Base-by-base conservation (phyloP, 2,329 filamentous ascomycete genomes). In the Aspergillus carbonarius region DNA sequence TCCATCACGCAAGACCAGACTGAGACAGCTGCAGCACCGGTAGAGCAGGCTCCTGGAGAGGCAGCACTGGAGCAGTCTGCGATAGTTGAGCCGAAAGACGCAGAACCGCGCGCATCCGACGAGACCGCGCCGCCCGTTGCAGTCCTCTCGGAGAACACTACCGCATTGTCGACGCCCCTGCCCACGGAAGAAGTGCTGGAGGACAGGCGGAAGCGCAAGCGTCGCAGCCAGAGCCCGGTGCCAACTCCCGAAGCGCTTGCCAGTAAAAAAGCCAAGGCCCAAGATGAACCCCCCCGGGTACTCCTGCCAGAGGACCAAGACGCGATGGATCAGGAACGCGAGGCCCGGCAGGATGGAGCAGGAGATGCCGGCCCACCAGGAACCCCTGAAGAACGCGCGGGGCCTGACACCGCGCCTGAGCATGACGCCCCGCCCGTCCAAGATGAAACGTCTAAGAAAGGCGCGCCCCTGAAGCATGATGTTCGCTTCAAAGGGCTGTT, bases 141-240 rank as follows among this genome's bases (percentile, higher is more conserved):
- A 55, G 66, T 63, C 52, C 57, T 63, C 53, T 69, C 71, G 5
- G 71, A 68, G 55, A 60, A 59, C 18, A 63, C 63, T 49, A 72
- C 66, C 0, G 69, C 59, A 47, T 34, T 68, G 17, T 72, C 68
- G 9, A 70, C 71, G 42, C 67, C 70, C 51, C 60, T 69, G 10
- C 68, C 69, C 5, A 51, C 63, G 25, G 71, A 74, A 62, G 76
- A 79, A 66, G 65, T 75, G 40, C 65, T 77, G 34, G 80, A 84
- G 61, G 85, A 88, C 64, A 78, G 78, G 40, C 84, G 84, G 65
- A 90, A 88, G 73, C 82, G 88, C 61, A 90, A 89, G 72, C 84
- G 87, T 65, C 82, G 86, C 65, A 90, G 86, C 44, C 79, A 81
- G 57, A 89, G 82, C 57, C 88, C 87, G 35, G 78, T 82, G 18